These are phyloP conservation scores for Aspergillus cejpii DNA, from an alignment of 2,329 filamentous ascomycete species.

Conservation along the genomic window DNA sequence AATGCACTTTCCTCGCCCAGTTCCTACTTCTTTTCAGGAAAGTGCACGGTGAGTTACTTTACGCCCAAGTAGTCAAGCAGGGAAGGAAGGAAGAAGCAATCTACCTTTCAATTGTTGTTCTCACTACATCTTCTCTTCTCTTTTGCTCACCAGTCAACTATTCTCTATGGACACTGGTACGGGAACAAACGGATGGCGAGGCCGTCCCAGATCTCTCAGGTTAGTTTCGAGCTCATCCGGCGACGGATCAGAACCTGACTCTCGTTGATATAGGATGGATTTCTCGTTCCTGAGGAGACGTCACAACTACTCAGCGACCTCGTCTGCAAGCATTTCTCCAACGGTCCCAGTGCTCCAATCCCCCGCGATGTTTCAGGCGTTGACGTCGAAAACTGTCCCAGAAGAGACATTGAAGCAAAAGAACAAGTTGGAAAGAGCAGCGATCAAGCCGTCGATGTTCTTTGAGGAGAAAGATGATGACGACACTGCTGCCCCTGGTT, in stretches of 20 bases:
- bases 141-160: background rate
- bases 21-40: background rate
- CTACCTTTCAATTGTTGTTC: background rate
- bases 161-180: background rate
- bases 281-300: slow-evolving; percentile 16
- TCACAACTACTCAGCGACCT: slow-evolving; percentile 12
- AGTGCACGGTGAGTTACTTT: background rate
- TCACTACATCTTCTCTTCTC: background rate
- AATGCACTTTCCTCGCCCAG: too few species aligned
- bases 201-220: background rate
- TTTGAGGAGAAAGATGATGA: slow-evolving; percentile 24
- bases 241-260: background rate
- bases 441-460: slow-evolving; percentile 20
- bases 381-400: slow-evolving; percentile 10
- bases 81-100: background rate
- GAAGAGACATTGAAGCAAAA: slow-evolving; percentile 18
- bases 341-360: slow-evolving; percentile 17
- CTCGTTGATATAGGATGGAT: slow-evolving; percentile 11
- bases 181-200: slow-evolving; percentile 8
- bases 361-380: slow-evolving; percentile 15
- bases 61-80: background rate
- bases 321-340: slow-evolving; percentile 16
- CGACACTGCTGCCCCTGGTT: slow-evolving; percentile 11
- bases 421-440: slow-evolving; percentile 14
- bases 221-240: background rate